Percentiles rank a stretch among this genome's conserved stretches.
Evolutionary conservation across 805 yeast species (phyloP).

Genomic region (Wickerhamiella musiphila): DNA sequence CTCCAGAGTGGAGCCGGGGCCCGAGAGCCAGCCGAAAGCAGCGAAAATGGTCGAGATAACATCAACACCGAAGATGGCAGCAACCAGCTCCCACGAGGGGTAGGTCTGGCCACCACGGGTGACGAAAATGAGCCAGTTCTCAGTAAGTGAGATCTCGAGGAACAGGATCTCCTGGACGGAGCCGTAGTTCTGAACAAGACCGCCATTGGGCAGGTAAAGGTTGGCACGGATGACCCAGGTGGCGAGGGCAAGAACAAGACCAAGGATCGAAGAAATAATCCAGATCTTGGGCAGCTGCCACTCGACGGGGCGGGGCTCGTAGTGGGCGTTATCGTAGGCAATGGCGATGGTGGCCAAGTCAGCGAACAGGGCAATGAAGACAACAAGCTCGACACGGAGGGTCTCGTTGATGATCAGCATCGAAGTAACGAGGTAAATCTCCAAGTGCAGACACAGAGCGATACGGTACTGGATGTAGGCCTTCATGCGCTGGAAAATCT

Average conservation of each 20-base stretch:
- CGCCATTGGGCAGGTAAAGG: constrained; percentile 62
- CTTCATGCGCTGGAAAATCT: constrained; percentile 98
- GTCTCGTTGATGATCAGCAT: constrained; percentile 84
- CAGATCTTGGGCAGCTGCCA: constrained; percentile 96
- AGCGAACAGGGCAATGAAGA: constrained; percentile 91
- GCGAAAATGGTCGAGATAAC: constrained; percentile 81
- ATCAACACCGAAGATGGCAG: constrained; percentile 85
- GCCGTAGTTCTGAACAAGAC: constrained; percentile 92
- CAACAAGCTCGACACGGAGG: constrained; percentile 75
- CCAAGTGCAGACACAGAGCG: constrained; percentile 89
- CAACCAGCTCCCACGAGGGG: constrained; percentile 95
- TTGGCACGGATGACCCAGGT: constrained; percentile 90
- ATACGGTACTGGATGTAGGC: constrained; percentile 95
- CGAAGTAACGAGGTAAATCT: constrained; percentile 87
- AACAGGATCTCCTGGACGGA: constrained; percentile 84
- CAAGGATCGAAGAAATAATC: constrained; percentile 88
- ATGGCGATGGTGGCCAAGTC: constrained; percentile 94
- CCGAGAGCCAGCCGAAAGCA: constrained; percentile 77
- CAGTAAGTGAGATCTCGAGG: constrained; percentile 88
- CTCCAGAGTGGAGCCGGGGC: constrained; percentile 19
- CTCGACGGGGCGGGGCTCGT: constrained; percentile 81
- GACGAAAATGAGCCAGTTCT: constrained; percentile 93
- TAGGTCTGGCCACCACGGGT: constrained; percentile 98
- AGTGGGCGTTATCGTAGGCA: constrained; percentile 96
- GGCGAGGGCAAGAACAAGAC: constrained; percentile 74